These are phyloP conservation scores for Calonectria crousiana DNA, from an alignment of 2,329 filamentous ascomycete species.

Conservation along the genomic window DNA sequence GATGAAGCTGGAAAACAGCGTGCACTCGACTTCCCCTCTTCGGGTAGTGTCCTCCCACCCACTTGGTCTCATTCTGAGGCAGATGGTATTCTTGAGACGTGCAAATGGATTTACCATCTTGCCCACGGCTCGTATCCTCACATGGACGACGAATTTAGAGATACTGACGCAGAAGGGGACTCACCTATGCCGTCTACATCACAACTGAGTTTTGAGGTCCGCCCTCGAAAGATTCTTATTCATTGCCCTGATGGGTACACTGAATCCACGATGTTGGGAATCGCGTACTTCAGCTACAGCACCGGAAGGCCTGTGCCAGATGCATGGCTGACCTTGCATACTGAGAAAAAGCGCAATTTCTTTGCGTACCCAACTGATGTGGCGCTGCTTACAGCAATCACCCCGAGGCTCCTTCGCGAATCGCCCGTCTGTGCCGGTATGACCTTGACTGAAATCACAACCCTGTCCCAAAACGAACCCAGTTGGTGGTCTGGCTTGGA, in stretches of 20 bases:
- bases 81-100: slow-evolving; percentile 86
- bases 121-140: slow-evolving; percentile 71
- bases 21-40: slow-evolving; percentile 85
- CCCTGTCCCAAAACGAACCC: slow-evolving; percentile 71
- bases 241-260: slow-evolving; percentile 98
- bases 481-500: slow-evolving; percentile 87
- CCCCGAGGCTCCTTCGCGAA: slow-evolving; percentile 78
- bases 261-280: slow-evolving; percentile 87
- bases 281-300: slow-evolving; percentile 95
- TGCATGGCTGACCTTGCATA: slow-evolving; percentile 90
- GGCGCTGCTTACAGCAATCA: slow-evolving; percentile 80
- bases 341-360: slow-evolving; percentile 86
- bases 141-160: slow-evolving; percentile 48
- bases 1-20: slow-evolving; percentile 53
- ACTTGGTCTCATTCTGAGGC: slow-evolving; percentile 86
- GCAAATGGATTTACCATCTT: slow-evolving; percentile 89
- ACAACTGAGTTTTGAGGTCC: slow-evolving; percentile 35
- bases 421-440: slow-evolving; percentile 69
- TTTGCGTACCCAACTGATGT: slow-evolving; percentile 96
- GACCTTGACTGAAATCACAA: slow-evolving; percentile 65
- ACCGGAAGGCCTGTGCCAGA: slow-evolving; percentile 84
- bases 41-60: slow-evolving; percentile 89
- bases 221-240: slow-evolving; percentile 80
- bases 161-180: slow-evolving; percentile 48
- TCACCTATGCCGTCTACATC: slow-evolving; percentile 38